Conservation (phyloP, 306 rosid species). For the Cyclanthera cordifolia region DNA sequence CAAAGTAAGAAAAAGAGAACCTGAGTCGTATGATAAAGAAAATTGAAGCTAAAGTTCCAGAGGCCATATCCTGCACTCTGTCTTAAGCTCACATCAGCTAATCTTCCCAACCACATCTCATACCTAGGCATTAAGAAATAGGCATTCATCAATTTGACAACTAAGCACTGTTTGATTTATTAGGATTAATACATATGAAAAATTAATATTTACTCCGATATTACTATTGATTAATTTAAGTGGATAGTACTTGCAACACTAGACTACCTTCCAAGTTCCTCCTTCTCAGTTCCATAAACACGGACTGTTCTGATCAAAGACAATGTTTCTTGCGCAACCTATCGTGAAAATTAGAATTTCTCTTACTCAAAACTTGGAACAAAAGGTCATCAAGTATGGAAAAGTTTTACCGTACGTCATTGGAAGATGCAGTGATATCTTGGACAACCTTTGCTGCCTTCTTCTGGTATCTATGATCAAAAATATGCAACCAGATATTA, state of each 20-base stretch:
- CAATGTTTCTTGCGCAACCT: slow-evolving; percentile 94
- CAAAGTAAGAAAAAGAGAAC: slow-evolving; percentile 24
- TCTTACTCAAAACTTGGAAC: neutral
- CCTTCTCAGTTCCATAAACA: slow-evolving; percentile 81
- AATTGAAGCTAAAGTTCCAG: slow-evolving; percentile 75
- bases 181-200: neutral
- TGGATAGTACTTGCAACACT: slow-evolving; percentile 11
- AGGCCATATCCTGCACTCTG: slow-evolving; percentile 87
- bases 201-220: neutral
- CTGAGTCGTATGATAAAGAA: slow-evolving; percentile 91
- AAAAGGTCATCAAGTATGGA: slow-evolving; percentile 13
- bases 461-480: slow-evolving; percentile 65
- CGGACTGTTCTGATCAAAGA: slow-evolving; percentile 90
- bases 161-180: neutral
- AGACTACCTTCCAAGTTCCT: slow-evolving; percentile 65
- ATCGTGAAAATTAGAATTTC: slow-evolving; percentile 10
- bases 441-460: slow-evolving; percentile 75
- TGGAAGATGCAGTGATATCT: slow-evolving; percentile 87
- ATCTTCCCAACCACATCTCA: slow-evolving; percentile 62
- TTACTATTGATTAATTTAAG: neutral
- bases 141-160: neutral
- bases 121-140: slow-evolving; percentile 34
- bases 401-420: slow-evolving; percentile 45
- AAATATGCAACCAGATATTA: neutral
- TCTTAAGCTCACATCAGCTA: slow-evolving; percentile 75